Evolutionary conservation across 1,284 basidiomycete genomes (phyloP).

Genomic region (Fomitiporia mediterranea): DNA sequence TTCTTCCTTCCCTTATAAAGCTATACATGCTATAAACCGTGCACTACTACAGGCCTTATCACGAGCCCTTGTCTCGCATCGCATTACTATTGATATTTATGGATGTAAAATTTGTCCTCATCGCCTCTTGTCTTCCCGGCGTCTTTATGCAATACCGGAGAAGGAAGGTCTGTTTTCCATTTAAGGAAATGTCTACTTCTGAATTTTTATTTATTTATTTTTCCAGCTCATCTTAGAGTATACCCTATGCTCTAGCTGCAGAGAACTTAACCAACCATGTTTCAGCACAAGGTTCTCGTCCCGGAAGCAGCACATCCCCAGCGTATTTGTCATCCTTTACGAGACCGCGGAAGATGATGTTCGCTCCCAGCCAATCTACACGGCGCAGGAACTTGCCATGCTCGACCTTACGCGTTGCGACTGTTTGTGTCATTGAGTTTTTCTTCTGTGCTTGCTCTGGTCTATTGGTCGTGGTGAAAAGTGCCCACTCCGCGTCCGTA

Average conservation of each 20-base stretch:
- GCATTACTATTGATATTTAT: background rate
- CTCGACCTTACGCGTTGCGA: constrained; percentile 24
- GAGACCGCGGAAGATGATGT: constrained; percentile 51
- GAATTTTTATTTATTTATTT: no score
- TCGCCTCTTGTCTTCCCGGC: no score
- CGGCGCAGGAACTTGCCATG: constrained; percentile 23
- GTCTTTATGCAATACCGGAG: no score
- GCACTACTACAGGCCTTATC: background rate
- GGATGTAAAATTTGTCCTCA: no score
- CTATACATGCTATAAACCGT: no score
- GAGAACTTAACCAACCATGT: constrained; percentile 37
- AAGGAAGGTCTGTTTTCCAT: no score
- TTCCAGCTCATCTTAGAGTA: no score
- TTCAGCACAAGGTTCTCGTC: constrained; percentile 32
- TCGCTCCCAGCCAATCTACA: constrained; percentile 55
- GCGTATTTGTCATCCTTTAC: constrained; percentile 51
- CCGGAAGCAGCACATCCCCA: constrained; percentile 44
- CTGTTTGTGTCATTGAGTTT: constrained; percentile 36
- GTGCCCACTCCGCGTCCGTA: constrained; percentile 58
- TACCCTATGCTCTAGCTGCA: background rate
- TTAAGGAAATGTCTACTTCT: no score
- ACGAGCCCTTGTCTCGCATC: background rate
- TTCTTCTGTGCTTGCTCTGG: constrained; percentile 36
- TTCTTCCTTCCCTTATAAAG: background rate
- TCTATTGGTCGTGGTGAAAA: constrained; percentile 35